These are phyloP conservation scores for Amanita rubescens DNA, from an alignment of 768 basidiomycete species.

Conservation along the genomic window DNA sequence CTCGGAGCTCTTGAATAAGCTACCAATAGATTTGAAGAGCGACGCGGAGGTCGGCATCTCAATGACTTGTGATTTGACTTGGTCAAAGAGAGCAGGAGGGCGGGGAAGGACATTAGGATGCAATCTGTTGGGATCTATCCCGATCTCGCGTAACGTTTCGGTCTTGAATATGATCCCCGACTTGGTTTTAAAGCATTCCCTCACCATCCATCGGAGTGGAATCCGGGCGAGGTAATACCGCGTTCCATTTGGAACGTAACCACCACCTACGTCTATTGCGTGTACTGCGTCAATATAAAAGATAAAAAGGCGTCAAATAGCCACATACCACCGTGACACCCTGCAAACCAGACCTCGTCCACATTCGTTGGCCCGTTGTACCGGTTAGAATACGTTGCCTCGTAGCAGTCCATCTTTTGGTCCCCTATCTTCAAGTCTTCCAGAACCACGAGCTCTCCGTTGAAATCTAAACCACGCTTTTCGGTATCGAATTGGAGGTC, in stretches of 20 bases:
- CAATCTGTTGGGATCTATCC: constrained; percentile 41
- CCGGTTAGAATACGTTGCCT: constrained; percentile 23
- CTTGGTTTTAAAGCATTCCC: constrained; percentile 55
- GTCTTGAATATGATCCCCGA: constrained; percentile 57
- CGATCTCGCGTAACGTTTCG: constrained; percentile 36
- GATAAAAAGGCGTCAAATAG: neutral
- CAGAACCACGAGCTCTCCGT: constrained; percentile 6
- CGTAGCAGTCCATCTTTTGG: constrained; percentile 20
- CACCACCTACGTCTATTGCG: constrained; percentile 46
- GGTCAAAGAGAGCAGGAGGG: constrained; percentile 24
- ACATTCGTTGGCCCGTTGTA: constrained; percentile 26
- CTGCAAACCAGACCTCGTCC: constrained; percentile 66
- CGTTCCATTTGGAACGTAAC: constrained; percentile 40
- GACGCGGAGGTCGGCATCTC: constrained; percentile 17
- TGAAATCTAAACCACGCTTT: neutral
- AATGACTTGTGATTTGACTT: constrained; percentile 15
- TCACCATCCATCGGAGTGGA: constrained; percentile 64
- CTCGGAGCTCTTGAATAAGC: constrained; percentile 15
- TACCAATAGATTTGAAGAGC: constrained; percentile 17
- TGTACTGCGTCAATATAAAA: neutral
- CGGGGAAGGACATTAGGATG: constrained; percentile 32
- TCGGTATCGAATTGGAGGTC: neutral
- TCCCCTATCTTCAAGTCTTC: constrained; percentile 21
- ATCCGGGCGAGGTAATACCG: constrained; percentile 45
- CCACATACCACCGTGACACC: constrained; percentile 39